Conservation (phyloP, 1,284 basidiomycete species). For the Heterobasidion occidentale region DNA sequence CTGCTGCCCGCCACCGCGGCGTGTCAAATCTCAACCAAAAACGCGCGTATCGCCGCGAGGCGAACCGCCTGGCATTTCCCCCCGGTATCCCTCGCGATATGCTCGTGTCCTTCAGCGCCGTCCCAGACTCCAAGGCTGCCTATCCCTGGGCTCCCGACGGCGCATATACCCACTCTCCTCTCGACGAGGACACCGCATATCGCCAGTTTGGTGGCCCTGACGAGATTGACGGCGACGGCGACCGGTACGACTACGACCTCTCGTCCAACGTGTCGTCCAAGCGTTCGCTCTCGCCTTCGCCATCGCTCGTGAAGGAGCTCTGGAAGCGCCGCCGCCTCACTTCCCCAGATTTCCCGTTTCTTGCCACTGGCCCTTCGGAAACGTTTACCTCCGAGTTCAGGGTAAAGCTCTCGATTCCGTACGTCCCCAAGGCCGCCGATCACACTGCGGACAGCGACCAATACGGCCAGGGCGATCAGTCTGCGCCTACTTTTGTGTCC, state of each 20-base stretch:
- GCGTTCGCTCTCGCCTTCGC: neutral
- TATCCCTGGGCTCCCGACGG: neutral
- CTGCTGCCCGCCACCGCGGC: no score
- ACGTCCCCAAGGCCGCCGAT: neutral
- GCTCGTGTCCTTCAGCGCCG: neutral
- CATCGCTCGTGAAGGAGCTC: neutral
- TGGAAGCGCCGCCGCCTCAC: neutral
- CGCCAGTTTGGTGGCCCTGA: neutral
- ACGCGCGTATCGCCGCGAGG: neutral
- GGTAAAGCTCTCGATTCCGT: neutral
- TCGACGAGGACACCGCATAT: neutral
- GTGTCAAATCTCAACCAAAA: neutral
- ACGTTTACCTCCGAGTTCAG: neutral
- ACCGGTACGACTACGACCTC: neutral
- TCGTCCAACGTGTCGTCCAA: neutral
- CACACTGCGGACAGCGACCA: no score
- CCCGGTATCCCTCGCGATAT: neutral
- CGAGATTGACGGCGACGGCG: neutral
- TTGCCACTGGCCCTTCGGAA: neutral
- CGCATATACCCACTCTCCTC: neutral
- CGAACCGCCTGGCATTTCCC: neutral
- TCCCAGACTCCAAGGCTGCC: neutral
- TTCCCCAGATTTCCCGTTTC: neutral
- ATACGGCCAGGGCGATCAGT: no score
- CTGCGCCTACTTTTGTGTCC: no score